A percentile compares a stretch with the other conserved stretches of the same genome.
phyloP scores from a whole-genome alignment of 305 asterid species.

The Salvia sclarea region DNA sequence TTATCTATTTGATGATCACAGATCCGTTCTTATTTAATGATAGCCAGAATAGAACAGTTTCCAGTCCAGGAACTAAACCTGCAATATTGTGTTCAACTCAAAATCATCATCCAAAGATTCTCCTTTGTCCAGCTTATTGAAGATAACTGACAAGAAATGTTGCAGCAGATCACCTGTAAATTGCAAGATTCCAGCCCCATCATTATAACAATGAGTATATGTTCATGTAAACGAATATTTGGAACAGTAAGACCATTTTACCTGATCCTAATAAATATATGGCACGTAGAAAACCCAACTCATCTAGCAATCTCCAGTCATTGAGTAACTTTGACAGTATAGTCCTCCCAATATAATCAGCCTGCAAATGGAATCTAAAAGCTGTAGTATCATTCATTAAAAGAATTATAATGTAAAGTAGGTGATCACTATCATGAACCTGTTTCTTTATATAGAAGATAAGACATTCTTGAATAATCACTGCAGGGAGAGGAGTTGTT shows the following conservation, averaged over 20 bases:
- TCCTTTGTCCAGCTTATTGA: slow-evolving; percentile 89
- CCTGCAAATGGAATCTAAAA: slow-evolving; percentile 51
- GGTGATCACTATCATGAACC: slow-evolving; percentile 43
- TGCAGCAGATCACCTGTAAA: slow-evolving; percentile 90
- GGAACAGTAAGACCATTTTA: slow-evolving; percentile 32
- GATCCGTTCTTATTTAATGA: slow-evolving; percentile 14
- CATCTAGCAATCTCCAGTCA: slow-evolving; percentile 92
- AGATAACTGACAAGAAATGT: slow-evolving; percentile 82
- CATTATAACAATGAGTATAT: slow-evolving; percentile 14
- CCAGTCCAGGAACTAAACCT: slow-evolving; percentile 52
- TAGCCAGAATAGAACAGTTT: slow-evolving; percentile 14
- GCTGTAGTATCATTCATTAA: slow-evolving; percentile 8
- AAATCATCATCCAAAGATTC: slow-evolving; percentile 89
- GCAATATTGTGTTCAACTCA: slow-evolving; percentile 91
- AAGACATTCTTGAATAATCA: slow-evolving; percentile 89
- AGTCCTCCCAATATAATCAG: slow-evolving; percentile 82
- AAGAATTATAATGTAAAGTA: slow-evolving; percentile 18
- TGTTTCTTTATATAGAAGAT: slow-evolving; percentile 71
- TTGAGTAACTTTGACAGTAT: slow-evolving; percentile 75
- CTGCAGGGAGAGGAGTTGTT: slow-evolving; percentile 72
- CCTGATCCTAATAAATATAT: slow-evolving; percentile 97
- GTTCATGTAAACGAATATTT: not conserved
- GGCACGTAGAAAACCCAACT: slow-evolving; percentile 86
- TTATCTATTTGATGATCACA: slow-evolving; percentile 16
- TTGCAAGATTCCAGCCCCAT: slow-evolving; percentile 34